Evolutionary conservation across 768 basidiomycete genomes (phyloP), one percentile per base, ranked within the genome.

Genomic region (Auricularia cornea): DNA sequence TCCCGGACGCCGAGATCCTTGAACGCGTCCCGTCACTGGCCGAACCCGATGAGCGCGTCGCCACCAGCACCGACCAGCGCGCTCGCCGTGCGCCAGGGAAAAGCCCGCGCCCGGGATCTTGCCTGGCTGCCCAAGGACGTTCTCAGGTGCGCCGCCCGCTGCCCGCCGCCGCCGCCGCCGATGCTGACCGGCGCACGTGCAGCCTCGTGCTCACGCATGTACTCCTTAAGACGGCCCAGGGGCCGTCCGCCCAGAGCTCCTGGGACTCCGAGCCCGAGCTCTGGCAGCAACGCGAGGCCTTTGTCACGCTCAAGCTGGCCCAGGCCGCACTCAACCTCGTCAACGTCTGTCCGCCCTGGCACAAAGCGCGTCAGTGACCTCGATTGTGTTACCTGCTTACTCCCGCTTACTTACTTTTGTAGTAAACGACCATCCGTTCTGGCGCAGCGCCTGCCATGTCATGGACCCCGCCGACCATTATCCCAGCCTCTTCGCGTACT

Each of bases 281-380:
- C 60, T 64, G 51, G 57, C 64, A 62, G 30, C 60, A 60, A 26
- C 44, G 28, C 8, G 35, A 23, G 38, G 28, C 28, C 61, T 64
- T 60, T 64, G 64, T 61, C 64, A 60, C 64, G 60, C 32, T 40
- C 26, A 18, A 29, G 29, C 60, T 60, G 12, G 23, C 33, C n/a
- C 60, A 29, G 32, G 51, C 60, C 23, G 59, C 60, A 16, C 64
- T 61, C 23, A 60, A 57, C 54, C 18, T 64, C 44, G 62, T 64
- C 60, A 33, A 35, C 32, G 64, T 64, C 26, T 64, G 64, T 44
- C 64, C 64, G 11, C 60, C 61, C 23, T 64, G 64, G 64, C 52
- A 64, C 32, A n/a, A 38, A 30, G 60, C 64, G 28, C 64, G 64
- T 64, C 14, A 54, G 64, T 30, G 44, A 18, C 20, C n/a, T 48